A percentile compares a stretch with the other conserved stretches of the same genome.
These are phyloP conservation scores for Lophiostoma macrostomum DNA, from an alignment of 495 filamentous ascomycete genomes.

Conservation along the genomic window DNA sequence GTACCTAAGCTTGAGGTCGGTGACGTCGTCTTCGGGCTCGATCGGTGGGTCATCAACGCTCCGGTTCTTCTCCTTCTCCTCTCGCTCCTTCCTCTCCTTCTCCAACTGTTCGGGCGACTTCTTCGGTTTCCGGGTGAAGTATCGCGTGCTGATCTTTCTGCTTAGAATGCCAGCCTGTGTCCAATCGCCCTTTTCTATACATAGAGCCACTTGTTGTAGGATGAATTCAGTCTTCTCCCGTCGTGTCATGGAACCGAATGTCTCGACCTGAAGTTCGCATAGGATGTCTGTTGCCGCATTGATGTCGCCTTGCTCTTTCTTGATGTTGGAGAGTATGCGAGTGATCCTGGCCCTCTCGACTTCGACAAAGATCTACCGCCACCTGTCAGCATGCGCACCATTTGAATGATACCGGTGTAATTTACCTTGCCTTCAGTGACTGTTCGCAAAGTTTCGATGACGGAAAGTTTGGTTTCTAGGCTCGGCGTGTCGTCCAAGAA, in stretches of 20 bases:
- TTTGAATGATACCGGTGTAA: background rate
- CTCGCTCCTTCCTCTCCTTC: constrained; percentile 77
- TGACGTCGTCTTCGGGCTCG: constrained; percentile 83
- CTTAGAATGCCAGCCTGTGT: constrained; percentile 90
- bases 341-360: constrained; percentile 95
- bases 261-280: constrained; percentile 97
- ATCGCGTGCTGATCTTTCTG: constrained; percentile 93
- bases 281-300: constrained; percentile 86
- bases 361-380: constrained; percentile 88
- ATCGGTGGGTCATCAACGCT: constrained; percentile 68
- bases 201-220: constrained; percentile 87
- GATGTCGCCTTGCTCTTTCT: constrained; percentile 88
- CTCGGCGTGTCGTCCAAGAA: constrained; percentile 82
- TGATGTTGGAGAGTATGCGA: constrained; percentile 91
- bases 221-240: constrained; percentile 99
- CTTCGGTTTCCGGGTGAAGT: constrained; percentile 83
- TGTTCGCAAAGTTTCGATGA: constrained; percentile 91
- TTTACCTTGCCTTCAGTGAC: constrained; percentile 93
- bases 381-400: constrained; percentile 7
- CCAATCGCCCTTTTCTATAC: constrained; percentile 95
- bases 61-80: constrained; percentile 60
- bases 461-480: constrained; percentile 79
- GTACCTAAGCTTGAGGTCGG: constrained; percentile 91
- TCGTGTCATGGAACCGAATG: constrained; percentile 95
- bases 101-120: constrained; percentile 82